Base-by-base conservation (phyloP, 495 filamentous ascomycete genomes). In the Neurospora sublineolata region DNA sequence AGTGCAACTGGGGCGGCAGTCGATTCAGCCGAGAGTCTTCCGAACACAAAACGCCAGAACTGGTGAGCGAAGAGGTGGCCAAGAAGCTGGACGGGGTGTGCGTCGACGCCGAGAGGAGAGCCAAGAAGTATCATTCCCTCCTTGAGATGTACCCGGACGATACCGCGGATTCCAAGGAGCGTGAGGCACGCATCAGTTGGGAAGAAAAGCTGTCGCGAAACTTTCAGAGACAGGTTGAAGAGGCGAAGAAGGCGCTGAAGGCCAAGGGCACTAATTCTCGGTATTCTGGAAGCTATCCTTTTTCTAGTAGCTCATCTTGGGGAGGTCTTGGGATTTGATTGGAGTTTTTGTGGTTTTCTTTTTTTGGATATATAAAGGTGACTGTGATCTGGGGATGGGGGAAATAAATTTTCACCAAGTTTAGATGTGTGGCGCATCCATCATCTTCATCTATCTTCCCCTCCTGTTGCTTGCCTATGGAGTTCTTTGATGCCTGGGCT, bases 1-100 rank as follows among this genome's bases (percentile, higher is more conserved):
- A 78, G 23, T 86, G 84, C 75, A 75, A 72, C 33, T 86, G 83
- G 83, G 84, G 84, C 58, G 83, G 79, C 18, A 85, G 83, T 67
- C 78, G 79, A 5, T 37, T n/a, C 20, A 60, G 69, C 9, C 78
- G 83, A 11, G 73, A 75, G 0, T 18, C 14, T 23, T 71, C 68
- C 11, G 74, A 39, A 18, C 37, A 73, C n/a, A 70, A 75, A 23
- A 73, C 70, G 1, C 76, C 76, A 1, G 33, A 69, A 8, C 36
- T 77, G 0, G 75, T 72, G 11, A 33, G 71, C 33, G 67, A 73
- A 16, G 70, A 39, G 3, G 60, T 76, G 0, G 80, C 81, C n/a
- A 23, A 14, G n/a, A 68, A 38, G 30, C 74, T 82, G 3, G 80
- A 82, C 68, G 71, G 74, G 20, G 67, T 77, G 11, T 79, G 76